Base-by-base conservation (phyloP, 1,284 basidiomycete species). In the Coriolopsis trogii region DNA sequence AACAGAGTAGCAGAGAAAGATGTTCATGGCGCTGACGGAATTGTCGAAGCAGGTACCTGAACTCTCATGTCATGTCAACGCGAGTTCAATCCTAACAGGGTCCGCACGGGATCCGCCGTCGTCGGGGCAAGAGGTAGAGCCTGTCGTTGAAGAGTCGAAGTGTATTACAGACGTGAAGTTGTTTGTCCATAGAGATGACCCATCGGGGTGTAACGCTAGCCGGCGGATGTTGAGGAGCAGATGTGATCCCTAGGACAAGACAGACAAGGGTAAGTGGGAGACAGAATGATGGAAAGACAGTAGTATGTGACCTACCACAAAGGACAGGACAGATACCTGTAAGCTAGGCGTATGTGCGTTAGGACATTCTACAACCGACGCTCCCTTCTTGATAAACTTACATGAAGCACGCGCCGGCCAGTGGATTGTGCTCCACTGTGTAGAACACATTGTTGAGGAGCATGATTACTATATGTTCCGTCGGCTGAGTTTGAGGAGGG, bases 181-280 rank as follows among this genome's bases (percentile, higher is more conserved):
- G 16, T 25, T 2, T 9, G 39, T 15, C 39, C 39, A 41, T 20
- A 44, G 24, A 5, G 31, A 34, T n/a, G 30, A 9, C 10, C 18
- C 29, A 18, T 25, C 8, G 30, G 30, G 29, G 3, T 33, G 15
- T 13, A 21, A 8, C 8, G 20, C 18, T 7, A 31, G 8, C 9
- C 20, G 29, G 25, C 42, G 30, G 1, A 56, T 41, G 40, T 60
- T 60, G 46, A 63, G 52, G 4, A 63, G 51, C 4, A 63, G 34
- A 20, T 58, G 61, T 6, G 60, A 60, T 9, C 60, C 58, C 60
- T 62, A 41, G n/a, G 18, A 28, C 23, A 30, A 9, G 13, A 28
- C 21, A 13, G 10, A 15, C 21, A 9, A 20, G 21, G 15, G 21
- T 13, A n/a, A 16, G 24, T 16, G 12, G 13, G 13, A 7, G 18